Conservation (phyloP, 2,329 filamentous ascomycete species). For the Alternaria arbusti region DNA sequence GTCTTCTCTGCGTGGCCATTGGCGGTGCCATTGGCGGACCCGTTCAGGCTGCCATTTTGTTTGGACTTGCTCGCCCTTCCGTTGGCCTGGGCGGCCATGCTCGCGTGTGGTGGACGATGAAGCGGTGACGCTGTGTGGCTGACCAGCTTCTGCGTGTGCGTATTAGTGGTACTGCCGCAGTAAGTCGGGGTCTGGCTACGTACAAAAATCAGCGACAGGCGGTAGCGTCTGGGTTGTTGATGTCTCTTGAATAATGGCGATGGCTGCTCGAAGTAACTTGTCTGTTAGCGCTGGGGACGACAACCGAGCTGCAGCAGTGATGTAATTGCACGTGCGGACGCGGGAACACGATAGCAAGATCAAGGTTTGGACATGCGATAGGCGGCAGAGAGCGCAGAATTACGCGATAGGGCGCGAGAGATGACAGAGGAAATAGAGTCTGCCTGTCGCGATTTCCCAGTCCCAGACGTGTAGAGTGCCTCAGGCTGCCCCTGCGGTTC, state of each 20-base stretch:
- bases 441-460: not conserved
- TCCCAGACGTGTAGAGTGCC: not conserved
- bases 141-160: conserved; percentile 1
- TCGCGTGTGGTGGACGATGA: conserved; percentile 20
- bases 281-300: conserved; percentile 19
- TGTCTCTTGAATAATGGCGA: conserved; percentile 17
- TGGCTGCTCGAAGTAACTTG: conserved; percentile 12
- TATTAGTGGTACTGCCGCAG: not conserved
- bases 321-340: conserved; percentile 39
- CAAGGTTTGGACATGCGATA: conserved; percentile 15
- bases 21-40: conserved; percentile 33
- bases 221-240: conserved; percentile 14
- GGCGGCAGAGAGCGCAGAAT: not conserved
- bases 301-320: conserved; percentile 31
- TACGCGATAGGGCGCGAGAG: not conserved
- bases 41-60: conserved; percentile 33
- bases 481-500: conserved; percentile 8
- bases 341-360: conserved; percentile 17
- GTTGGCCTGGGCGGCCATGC: conserved; percentile 48
- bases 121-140: conserved; percentile 8
- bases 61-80: conserved; percentile 47
- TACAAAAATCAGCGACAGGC: conserved; percentile 5
- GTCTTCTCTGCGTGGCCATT: conserved; percentile 38
- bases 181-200: not conserved
- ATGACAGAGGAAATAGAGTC: not conserved